Evolutionary conservation across 2,329 filamentous ascomycete species (phyloP), one percentile per base, ranked within the genome.

Genomic region (Pestalotiopsis fici): DNA sequence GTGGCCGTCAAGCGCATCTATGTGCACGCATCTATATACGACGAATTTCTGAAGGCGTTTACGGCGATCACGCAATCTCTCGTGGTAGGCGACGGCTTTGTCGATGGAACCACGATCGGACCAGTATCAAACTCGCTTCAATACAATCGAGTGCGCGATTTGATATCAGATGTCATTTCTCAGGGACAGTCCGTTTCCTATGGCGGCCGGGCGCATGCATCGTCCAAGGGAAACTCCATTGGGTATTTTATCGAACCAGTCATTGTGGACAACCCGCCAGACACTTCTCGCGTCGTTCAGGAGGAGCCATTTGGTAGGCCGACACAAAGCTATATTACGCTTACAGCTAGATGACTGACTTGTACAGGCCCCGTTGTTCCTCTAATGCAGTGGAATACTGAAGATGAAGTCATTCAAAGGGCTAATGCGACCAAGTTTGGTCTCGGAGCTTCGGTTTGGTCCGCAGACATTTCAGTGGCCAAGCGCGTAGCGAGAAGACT

Each of bases 381-480:
- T 0, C 75, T 80, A 2, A 75, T 82, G 67, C 81, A 79, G 23
- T 85, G 80, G 78, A 73, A 73, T 3, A 76, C 80, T 27, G 80
- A 83, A 65, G 78, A 78, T 27, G 83, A 85, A 54, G 82, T 83
- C 59, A 80, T 85, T 69, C 69, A 68, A 31, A 75, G 82, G 47
- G 82, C 81, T 39, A 88, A 88, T 76, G 74, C 83, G 74, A 84
- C 80, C 39, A 81, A 83, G 55, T 80, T 79, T 12, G 85, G 86
- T 59, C 82, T 88, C 2, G 86, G 83, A 56, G 85, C 85, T 39
- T 86, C 82, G 31, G 83, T 88, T 18, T 88, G 83, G 82, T 76
- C 78, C 25, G 81, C 80, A 67, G 83, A 87, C 75, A 73, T 84
- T 15, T 80, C 77, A 66, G 80, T 81, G 65, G 85, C 84, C 1